A percentile compares a stretch with the other conserved stretches of the same genome.
Evolutionary conservation across 768 basidiomycete species (phyloP).

Genomic region (Daedaleopsis sinensis): DNA sequence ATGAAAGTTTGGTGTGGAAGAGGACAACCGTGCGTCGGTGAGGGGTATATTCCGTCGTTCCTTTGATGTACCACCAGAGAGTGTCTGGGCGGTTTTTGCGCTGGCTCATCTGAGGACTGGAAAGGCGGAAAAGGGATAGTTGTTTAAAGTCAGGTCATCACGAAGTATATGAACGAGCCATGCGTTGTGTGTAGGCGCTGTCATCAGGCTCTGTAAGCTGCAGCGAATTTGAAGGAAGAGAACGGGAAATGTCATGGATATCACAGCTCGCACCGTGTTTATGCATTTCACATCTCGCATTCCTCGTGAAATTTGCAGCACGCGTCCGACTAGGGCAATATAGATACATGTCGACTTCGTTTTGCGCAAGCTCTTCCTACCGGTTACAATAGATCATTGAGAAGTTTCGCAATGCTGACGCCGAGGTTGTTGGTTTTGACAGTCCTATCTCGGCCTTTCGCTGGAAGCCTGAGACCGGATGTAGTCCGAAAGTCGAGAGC

Average conservation of each 20-base stretch:
- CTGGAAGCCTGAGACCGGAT: slow-evolving; percentile 81
- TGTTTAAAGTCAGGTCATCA: background rate
- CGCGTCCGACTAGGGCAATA: background rate
- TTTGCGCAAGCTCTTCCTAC: background rate
- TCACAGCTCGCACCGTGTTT: too few relatives aligned
- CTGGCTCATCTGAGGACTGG: slow-evolving; percentile 41
- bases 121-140: background rate
- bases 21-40: slow-evolving; percentile 52
- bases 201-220: too few relatives aligned
- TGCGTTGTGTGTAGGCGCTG: slow-evolving; percentile 18
- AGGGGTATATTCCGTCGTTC: slow-evolving; percentile 49
- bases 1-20: slow-evolving; percentile 48
- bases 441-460: slow-evolving; percentile 85
- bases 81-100: slow-evolving; percentile 58
- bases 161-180: slow-evolving; percentile 40
- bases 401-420: slow-evolving; percentile 74
- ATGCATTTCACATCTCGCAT: background rate
- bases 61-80: slow-evolving; percentile 53
- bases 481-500: slow-evolving; percentile 71
- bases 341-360: slow-evolving; percentile 17
- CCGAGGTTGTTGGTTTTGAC: slow-evolving; percentile 80
- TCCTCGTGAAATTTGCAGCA: too few relatives aligned
- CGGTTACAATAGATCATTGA: slow-evolving; percentile 59
- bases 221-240: too few relatives aligned
- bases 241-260: background rate